Percentiles rank a stretch among this genome's conserved stretches.
phyloP scores from a whole-genome alignment of 2,329 filamentous ascomycete species.

The Colletotrichum ledebouriae region DNA sequence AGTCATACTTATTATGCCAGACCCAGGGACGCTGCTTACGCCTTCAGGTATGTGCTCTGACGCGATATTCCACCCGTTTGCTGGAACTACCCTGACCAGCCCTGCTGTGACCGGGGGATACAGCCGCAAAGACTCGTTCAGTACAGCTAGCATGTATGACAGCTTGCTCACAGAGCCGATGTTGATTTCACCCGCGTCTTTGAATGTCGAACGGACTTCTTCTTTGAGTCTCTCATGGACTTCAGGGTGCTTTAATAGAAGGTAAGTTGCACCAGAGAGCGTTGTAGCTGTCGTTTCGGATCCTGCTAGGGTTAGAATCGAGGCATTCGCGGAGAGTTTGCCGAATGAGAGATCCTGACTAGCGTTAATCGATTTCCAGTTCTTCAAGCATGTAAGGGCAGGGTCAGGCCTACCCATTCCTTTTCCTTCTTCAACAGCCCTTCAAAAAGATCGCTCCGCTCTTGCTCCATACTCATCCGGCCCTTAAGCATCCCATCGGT shows the following conservation, averaged over 20 bases:
- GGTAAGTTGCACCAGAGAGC: constrained; percentile 56
- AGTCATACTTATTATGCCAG: neutral
- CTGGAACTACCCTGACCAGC: constrained; percentile 47
- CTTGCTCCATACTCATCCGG: constrained; percentile 16
- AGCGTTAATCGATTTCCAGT: neutral
- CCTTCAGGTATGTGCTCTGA: constrained; percentile 50
- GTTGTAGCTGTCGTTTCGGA: constrained; percentile 61
- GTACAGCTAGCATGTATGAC: constrained; percentile 55
- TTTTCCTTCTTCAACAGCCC: constrained; percentile 37
- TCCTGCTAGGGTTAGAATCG: constrained; percentile 52
- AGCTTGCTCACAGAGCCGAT: constrained; percentile 49
- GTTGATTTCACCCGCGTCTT: constrained; percentile 54
- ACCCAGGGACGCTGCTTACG: neutral
- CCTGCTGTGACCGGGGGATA: constrained; percentile 48
- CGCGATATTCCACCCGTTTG: constrained; percentile 50
- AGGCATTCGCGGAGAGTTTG: constrained; percentile 39
- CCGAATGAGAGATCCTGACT: constrained; percentile 43
- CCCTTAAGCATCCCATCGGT: constrained; percentile 24
- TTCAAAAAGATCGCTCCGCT: constrained; percentile 39
- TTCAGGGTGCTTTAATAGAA: constrained; percentile 52
- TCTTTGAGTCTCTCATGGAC: constrained; percentile 49
- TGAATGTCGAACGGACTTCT: constrained; percentile 57
- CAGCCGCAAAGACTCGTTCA: constrained; percentile 58
- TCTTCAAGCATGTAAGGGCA: accelerated
- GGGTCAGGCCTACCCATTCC: constrained; percentile 21